These are phyloP conservation scores for Tritrichomonas musculus DNA, from an alignment of 208 protist genomes.

Conservation along the genomic window DNA sequence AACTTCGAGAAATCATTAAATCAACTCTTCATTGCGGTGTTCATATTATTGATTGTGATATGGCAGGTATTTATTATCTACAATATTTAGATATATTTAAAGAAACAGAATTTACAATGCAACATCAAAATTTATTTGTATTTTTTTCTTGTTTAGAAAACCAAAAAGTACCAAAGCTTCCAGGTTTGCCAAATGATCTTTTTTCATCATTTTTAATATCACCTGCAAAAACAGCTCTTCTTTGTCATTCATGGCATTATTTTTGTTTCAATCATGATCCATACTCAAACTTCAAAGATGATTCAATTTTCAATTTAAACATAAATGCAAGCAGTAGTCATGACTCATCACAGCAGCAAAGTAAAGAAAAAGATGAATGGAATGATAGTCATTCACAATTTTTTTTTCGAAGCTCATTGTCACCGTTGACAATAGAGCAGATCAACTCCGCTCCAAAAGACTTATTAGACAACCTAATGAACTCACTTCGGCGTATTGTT, in stretches of 20 bases:
- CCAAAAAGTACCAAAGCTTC: background rate
- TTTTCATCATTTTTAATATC: background rate
- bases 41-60: constrained; percentile 22
- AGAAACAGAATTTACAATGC: too few relatives aligned
- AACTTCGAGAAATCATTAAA: background rate
- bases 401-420: too few relatives aligned
- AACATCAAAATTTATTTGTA: background rate
- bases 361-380: too few relatives aligned
- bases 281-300: too few relatives aligned
- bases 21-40: background rate
- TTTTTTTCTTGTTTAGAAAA: background rate
- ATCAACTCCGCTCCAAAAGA: too few relatives aligned
- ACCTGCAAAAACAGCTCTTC: background rate
- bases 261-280: constrained; percentile 1
- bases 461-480: too few relatives aligned
- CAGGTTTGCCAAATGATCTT: background rate
- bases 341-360: too few relatives aligned
- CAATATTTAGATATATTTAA: background rate
- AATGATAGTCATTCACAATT: too few relatives aligned
- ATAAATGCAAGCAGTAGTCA: too few relatives aligned
- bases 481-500: too few relatives aligned
- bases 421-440: too few relatives aligned
- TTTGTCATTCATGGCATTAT: constrained; percentile 9
- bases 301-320: too few relatives aligned
- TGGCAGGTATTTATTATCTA: background rate